Base-by-base conservation (phyloP, 148 eudicot species). In the Rhododendron mucronatum region DNA sequence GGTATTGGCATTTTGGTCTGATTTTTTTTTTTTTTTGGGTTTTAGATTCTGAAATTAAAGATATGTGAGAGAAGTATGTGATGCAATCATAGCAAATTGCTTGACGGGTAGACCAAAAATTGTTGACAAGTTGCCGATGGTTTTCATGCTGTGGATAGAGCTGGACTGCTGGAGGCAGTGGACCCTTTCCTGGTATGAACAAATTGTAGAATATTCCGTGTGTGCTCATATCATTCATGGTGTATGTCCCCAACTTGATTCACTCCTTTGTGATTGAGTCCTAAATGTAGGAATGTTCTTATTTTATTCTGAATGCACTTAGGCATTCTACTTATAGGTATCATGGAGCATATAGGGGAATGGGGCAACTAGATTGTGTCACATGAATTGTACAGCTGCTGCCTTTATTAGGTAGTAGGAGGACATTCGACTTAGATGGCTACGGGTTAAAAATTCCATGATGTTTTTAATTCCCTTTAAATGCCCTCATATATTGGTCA, bases 111-210 rank as follows among this genome's bases (percentile, higher is more conserved):
- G 99, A 87, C 96, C 99, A 10, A 97, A 97, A 90, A 97, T 98
- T 2, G 99, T 97, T 88, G 99, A 97, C 90, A 97, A 97, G 91
- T 95, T 98, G 12, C 99, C 94, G 88, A 86, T 85, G 37, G 91
- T 89, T 47, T 97, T 97, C 89, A 84, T 97, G 92, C 94, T 95
- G 0, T 97, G 99, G 99, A 91, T 97, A 67, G 99, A 97, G 93
- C 91, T 97, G n/a, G n/a, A n/a, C n/a, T n/a, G n/a, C n/a, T n/a
- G 89, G 99, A 97, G 90, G 99, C 99, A n/a, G 94, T 90, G 61
- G 98, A 97, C n/a, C 92, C 88, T 57, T 95, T 97, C 92, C 87
- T 97, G 98, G 99, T 97, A 94, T 23, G 91, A 44, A 30, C 59
- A 75, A 80, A 51, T 80, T 59, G 35, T 14, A 88, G 10, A 45